Evolutionary conservation across 169 alveolate genomes (phyloP).

Genomic region (Pseudocohnilembus persalinus): DNA sequence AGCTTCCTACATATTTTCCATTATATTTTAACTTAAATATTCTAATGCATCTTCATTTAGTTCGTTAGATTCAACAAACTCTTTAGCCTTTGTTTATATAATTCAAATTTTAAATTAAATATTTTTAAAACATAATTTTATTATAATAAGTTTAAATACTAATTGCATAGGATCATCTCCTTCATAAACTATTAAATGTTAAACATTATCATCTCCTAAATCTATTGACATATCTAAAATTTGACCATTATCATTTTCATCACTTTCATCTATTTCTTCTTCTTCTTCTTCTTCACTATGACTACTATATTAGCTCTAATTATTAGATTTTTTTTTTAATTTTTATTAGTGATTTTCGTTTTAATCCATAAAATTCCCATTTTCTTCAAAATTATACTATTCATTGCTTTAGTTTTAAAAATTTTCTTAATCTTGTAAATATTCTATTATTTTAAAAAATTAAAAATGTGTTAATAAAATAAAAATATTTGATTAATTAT

Average conservation of each 20-base stretch:
- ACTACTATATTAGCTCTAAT: background rate
- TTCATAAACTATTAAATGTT: background rate
- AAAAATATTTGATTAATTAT: no score
- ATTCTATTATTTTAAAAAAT: no score
- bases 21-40: background rate
- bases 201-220: background rate
- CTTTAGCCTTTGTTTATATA: no score
- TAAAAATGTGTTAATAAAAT: no score
- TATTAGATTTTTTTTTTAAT: no score
- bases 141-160: background rate
- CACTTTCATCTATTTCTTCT: background rate
- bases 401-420: no score
- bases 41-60: background rate
- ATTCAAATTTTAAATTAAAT: no score
- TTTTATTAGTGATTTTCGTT: background rate
- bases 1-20: background rate
- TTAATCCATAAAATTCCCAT: background rate
- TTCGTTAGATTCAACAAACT: background rate
- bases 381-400: background rate
- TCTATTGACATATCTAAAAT: background rate
- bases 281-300: no score
- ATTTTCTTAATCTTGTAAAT: no score
- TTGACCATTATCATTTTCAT: background rate
- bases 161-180: background rate
- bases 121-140: no score